Base-by-base conservation (phyloP, 1,139 yeast species). In the Blastobotrys proliferans region DNA sequence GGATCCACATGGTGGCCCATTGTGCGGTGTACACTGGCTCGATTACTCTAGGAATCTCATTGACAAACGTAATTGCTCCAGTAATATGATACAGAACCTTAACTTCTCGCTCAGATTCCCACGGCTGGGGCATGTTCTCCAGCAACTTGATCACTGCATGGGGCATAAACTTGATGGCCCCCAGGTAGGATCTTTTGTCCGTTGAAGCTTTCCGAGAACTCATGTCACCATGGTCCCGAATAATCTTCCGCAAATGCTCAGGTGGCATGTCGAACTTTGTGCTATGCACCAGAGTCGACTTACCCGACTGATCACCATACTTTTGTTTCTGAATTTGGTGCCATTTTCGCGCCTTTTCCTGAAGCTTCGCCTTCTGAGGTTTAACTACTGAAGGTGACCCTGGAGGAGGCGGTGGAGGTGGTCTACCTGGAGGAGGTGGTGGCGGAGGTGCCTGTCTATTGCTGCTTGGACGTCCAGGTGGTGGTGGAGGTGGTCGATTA, bases 71-170 rank as follows among this genome's bases (percentile, higher is more conserved):
- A 22, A 94, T 84, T 11, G 98, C 97, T 13, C 98, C 98, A 0
- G 94, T 80, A 17, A 77, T 75, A 58, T 92, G 99, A 59, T 92
- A 92, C 35, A 92, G 64, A 6, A 92, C 97, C 48, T 77, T 79
- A 10, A 94, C 98, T 44, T 85, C 94, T 47, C 85, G 84, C 1
- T 76, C 69, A 47, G 78, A 77, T 62, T 94, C 97, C 99, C 99
- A 94, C 1, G 99, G 99, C 60, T 88, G 96, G 0, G 99, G 99
- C 92, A 94, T 92, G 56, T 88, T 90, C 58, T 94, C 98, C 38
- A 94, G 61, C 28, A 94, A 72, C 62, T 94, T 94, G 49, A 88
- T 63, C 1, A 90, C 77, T 0, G 98, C 97, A 65, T 92, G 97
- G 0, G 99, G 99, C 81, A 94, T 76, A 64, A 83, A 94, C 63